phyloP scores from a whole-genome alignment of 257 asterid genomes.

The Solanum neorickii region DNA sequence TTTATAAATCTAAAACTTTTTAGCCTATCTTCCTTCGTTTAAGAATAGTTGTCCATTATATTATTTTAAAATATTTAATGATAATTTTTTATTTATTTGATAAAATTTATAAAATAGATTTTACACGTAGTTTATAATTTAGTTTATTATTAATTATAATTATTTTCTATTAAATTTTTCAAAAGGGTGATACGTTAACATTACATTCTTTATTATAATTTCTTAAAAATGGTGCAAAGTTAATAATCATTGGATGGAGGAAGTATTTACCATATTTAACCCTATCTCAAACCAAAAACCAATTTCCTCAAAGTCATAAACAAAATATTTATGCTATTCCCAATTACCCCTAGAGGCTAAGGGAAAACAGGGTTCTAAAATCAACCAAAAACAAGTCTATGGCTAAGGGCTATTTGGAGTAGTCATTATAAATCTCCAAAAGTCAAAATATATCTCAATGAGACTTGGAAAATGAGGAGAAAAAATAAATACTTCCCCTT shows the following conservation, averaged over 20 bases:
- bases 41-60: accelerated
- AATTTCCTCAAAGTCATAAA: not conserved
- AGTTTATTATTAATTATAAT: no score
- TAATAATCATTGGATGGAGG: no score
- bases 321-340: not conserved
- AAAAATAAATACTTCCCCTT: not conserved
- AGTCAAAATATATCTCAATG: not conserved
- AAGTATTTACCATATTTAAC: not conserved
- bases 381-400: not conserved
- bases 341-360: not conserved
- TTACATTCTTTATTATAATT: no score
- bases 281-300: not conserved
- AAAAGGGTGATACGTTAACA: accelerated
- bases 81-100: accelerated
- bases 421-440: not conserved
- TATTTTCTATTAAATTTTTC: accelerated
- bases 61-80: accelerated
- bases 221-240: accelerated
- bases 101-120: no score
- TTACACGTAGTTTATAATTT: no score
- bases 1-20: not conserved
- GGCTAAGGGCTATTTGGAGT: not conserved
- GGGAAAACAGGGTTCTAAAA: not conserved
- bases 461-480: not conserved
- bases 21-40: no score